Percentiles rank a stretch among this genome's conserved stretches.
Conservation (phyloP, 2,329 filamentous ascomycete genomes). For the Penicillium thymicola region DNA sequence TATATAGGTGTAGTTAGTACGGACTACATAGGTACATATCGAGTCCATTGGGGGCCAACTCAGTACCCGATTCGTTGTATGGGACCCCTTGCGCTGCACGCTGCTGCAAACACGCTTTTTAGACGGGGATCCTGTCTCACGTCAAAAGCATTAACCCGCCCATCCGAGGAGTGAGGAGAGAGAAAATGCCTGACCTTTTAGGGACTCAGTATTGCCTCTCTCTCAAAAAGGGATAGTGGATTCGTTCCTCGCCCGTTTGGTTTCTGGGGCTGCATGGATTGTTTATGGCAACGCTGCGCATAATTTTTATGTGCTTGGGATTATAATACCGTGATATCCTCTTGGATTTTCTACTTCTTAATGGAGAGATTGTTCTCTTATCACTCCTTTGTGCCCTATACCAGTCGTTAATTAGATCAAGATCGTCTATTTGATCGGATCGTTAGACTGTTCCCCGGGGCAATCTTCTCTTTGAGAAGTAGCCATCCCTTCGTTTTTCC, state of each 20-base stretch:
- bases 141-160: slow-evolving; percentile 9
- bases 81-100: slow-evolving; percentile 22
- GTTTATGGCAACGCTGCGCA: slow-evolving; percentile 8
- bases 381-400: slow-evolving; percentile 1
- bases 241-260: slow-evolving; percentile 11
- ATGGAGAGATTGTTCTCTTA: slow-evolving; percentile 2
- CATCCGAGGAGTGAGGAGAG: slow-evolving; percentile 21
- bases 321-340: slow-evolving; percentile 10
- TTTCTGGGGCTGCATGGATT: slow-evolving; percentile 10
- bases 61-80: slow-evolving; percentile 5
- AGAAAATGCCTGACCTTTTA: slow-evolving; percentile 13
- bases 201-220: slow-evolving; percentile 9
- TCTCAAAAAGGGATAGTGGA: slow-evolving; percentile 18
- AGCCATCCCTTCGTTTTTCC: neutral
- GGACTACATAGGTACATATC: neutral
- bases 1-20: neutral
- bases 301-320: neutral
- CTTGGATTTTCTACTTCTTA: neutral
- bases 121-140: slow-evolving; percentile 15
- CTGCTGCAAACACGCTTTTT: slow-evolving; percentile 9
- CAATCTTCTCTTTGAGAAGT: neutral
- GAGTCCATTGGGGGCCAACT: neutral
- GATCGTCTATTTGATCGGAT: neutral
- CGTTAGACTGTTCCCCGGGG: neutral
- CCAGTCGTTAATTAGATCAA: neutral